Evolutionary conservation across 768 basidiomycete genomes (phyloP).

Genomic region (Pleurotus djamor): DNA sequence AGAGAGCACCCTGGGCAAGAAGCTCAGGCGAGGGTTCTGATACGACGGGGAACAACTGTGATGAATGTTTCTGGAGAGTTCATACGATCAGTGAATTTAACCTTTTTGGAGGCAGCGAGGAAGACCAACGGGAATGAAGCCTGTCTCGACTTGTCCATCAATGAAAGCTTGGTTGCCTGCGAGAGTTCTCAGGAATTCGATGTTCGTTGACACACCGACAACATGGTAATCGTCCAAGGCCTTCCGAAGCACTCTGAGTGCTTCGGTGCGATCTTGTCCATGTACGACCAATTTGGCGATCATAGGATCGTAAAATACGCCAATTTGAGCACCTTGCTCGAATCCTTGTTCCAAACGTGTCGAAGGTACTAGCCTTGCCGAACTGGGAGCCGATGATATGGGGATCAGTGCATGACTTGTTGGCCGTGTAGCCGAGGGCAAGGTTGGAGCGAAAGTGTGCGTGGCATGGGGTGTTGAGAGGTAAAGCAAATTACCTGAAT

Average conservation of each 20-base stretch:
- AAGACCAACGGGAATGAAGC: constrained; percentile 78
- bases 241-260: constrained; percentile 73
- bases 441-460: constrained; percentile 58
- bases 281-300: constrained; percentile 92
- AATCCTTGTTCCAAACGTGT: constrained; percentile 93
- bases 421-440: constrained; percentile 21
- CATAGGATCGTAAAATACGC: constrained; percentile 90
- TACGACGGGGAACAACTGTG: constrained; percentile 75
- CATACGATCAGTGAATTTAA: background rate
- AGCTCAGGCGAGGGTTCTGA: constrained; percentile 56
- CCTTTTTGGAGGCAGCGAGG: background rate
- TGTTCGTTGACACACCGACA: constrained; percentile 88
- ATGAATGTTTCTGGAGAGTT: constrained; percentile 70
- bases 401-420: constrained; percentile 24
- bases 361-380: constrained; percentile 45
- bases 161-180: constrained; percentile 80
- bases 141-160: constrained; percentile 82
- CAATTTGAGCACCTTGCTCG: constrained; percentile 72
- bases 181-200: constrained; percentile 81
- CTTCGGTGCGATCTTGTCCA: constrained; percentile 81
- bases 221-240: constrained; percentile 89
- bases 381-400: constrained; percentile 23
- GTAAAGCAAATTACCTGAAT: constrained; percentile 80
- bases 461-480: constrained; percentile 80
- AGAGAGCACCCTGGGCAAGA: constrained; percentile 81